Evolutionary conservation across 2,329 filamentous ascomycete species (phyloP).

Genomic region (Botrytis medusae): DNA sequence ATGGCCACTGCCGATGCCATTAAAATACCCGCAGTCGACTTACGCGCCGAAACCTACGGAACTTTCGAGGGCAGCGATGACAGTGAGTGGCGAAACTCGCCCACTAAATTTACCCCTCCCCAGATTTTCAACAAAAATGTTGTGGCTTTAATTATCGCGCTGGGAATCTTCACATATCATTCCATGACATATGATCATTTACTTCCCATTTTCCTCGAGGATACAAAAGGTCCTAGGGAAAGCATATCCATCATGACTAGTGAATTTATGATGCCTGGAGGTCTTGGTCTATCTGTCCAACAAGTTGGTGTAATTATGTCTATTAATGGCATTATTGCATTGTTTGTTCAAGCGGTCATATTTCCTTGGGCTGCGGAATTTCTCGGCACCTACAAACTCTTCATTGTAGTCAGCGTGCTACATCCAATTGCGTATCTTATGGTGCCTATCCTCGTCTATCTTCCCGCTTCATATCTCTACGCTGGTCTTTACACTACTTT

Average conservation of each 20-base stretch:
- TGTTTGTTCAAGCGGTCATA: conserved; percentile 59
- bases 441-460: conserved; percentile 57
- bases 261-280: conserved; percentile 53
- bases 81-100: conserved; percentile 37
- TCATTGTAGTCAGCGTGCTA: conserved; percentile 57
- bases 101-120: conserved; percentile 33
- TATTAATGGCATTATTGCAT: conserved; percentile 57
- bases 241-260: conserved; percentile 30
- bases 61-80: conserved; percentile 54
- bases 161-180: conserved; percentile 91
- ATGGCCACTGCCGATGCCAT: conserved; percentile 73
- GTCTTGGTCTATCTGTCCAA: conserved; percentile 61
- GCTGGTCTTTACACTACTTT: conserved; percentile 54
- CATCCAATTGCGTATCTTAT: conserved; percentile 62
- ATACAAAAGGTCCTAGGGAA: conserved; percentile 51
- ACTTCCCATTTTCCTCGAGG: conserved; percentile 89
- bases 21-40: conserved; percentile 69
- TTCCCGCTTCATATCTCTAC: conserved; percentile 52
- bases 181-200: conserved; percentile 94
- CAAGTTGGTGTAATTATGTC: conserved; percentile 62
- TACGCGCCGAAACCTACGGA: conserved; percentile 77
- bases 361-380: conserved; percentile 60
- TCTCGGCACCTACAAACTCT: conserved; percentile 58
- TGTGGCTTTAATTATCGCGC: conserved; percentile 72
- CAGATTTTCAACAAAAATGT: conserved; percentile 63